Base-by-base conservation (phyloP, 2,329 filamentous ascomycete genomes). In the Trichoderma cornu-damae region DNA sequence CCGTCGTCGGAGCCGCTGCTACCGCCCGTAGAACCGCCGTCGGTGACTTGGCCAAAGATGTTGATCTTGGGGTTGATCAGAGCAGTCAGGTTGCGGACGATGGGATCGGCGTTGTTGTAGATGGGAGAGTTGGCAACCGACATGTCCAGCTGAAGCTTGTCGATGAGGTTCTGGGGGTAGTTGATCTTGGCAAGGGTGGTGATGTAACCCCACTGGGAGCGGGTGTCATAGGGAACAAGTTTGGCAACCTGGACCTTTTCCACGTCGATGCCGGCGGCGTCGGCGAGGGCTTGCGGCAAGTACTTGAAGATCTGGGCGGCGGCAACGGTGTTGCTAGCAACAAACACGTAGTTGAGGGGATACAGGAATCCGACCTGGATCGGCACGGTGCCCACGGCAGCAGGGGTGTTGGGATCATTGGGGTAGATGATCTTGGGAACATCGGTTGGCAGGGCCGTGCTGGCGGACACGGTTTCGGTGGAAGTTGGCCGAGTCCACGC, bases 281-380 rank as follows among this genome's bases (percentile, higher is more conserved):
- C 81, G 2, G 81, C 76, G 49, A 96, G 78, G 62, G 89, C 90
- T 52, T 77, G 65, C 0, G 91, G 91, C 3, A 96, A 77, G 62
- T 83, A 88, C 53, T 82, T 75, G 76, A 96, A 96, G 66, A 99
- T 89, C 72, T 97, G 93, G 37, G 84, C 84, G 4, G 90, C 88
- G 16, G 91, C 88, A 62, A 86, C 79, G 12, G 84, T 78, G 61
- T 87, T 84, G 20, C 76, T 77, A 9, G 87, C 85, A 26, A 97
- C 88, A 68, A 95, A 96, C 7, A 81, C 75, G 71, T 94, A 99
- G 75, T 95, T 93, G 64, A 96, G 80, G 1, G 83, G 81, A 67
- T 85, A 87, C 52, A 83, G 77, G 79, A 97, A 96, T 32, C 89
- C 94, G 61, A 97, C 80, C 69, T 96, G 90, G 64, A 96, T 86